phyloP scores from a whole-genome alignment of 2,329 filamentous ascomycete species.

The Zalaria sp. region DNA sequence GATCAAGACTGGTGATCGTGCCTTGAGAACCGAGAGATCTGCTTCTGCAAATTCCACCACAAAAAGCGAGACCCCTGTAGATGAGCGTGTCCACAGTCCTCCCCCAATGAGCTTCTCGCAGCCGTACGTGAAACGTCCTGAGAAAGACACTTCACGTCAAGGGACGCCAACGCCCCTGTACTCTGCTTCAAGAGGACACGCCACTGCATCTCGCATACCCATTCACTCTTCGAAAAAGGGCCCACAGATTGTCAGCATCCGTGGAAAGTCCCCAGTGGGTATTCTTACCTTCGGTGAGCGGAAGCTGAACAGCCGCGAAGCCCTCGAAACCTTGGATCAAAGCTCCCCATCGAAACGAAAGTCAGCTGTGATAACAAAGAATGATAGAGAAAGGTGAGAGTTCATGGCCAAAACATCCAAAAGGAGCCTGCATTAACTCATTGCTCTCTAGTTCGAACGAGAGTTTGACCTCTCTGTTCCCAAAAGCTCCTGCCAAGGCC shows the following conservation, averaged over 20 bases:
- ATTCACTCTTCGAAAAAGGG: constrained; percentile 12
- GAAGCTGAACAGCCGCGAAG: constrained; percentile 9
- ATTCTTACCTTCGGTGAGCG: constrained; percentile 10
- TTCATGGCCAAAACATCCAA: neutral
- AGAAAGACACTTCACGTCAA: neutral
- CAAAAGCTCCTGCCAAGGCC: neutral
- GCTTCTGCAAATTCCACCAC: too few species aligned
- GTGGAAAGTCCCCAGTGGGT: constrained; percentile 4
- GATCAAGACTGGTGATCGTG: too few species aligned
- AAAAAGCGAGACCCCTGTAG: neutral
- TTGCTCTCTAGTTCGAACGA: neutral
- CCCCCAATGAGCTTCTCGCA: constrained; percentile 15
- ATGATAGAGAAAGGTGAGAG: too few species aligned
- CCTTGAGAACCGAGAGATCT: too few species aligned
- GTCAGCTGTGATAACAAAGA: too few species aligned
- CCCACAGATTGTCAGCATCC: constrained; percentile 10
- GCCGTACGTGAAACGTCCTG: constrained; percentile 2
- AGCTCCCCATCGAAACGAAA: constrained; percentile 2
- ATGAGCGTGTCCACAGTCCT: constrained; percentile 9
- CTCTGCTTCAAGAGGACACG: neutral
- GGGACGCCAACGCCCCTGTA: neutral
- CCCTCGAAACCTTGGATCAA: constrained; percentile 14
- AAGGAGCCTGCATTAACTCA: neutral
- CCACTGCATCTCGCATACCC: constrained; percentile 15
- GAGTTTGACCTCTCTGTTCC: neutral